Evolutionary conservation across 2,329 filamentous ascomycete genomes (phyloP), one percentile per base, ranked within the genome.

Genomic region (Cercospora sp.): DNA sequence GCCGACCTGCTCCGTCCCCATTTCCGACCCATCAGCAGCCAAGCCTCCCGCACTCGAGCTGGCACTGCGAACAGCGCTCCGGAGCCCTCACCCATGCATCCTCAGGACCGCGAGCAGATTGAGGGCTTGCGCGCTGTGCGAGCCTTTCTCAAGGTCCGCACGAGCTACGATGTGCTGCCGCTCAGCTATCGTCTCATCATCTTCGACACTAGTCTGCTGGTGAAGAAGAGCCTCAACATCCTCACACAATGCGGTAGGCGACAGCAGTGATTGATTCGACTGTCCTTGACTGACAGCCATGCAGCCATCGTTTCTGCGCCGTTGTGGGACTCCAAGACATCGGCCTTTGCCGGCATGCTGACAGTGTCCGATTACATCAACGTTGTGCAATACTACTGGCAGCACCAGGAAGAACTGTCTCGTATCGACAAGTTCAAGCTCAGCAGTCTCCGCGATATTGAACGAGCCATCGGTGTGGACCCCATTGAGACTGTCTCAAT

Each of bases 281-380:
- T 60, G 30, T 55, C 30, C 64, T 71, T 70, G 65, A 72, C 68
- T 51, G 30, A 55, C 48, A 23, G 64, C 39, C 48, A n/a, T 31
- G 48, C 9, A 98, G 94, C 92, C 77, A 99, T 99, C 78, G 95
- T 99, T 65, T 99, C 95, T 31, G 95, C 95, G 63, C 95, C 95
- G 61, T 84, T 99, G 72, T 99, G 95, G 95, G 94, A 99, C 80
- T 97, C 94, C 28, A 90, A 91, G 72, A 92, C 90, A 3, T 96
- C 94, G 28, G 93, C 91, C 39, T 99, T 98, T 80, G 95, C 94
- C 48, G 95, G 95, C 45, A 87, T 99, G 60, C 86, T 99, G 72
- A 99, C 95, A 30, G 95, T 93, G 70, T 96, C 93, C 69, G 95
- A 99, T 81, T 99, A 95, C 80, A 96, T 99, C 82, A 99, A 99